These are phyloP conservation scores for Apodospora peruviana DNA, from an alignment of 495 filamentous ascomycete genomes.

Conservation along the genomic window DNA sequence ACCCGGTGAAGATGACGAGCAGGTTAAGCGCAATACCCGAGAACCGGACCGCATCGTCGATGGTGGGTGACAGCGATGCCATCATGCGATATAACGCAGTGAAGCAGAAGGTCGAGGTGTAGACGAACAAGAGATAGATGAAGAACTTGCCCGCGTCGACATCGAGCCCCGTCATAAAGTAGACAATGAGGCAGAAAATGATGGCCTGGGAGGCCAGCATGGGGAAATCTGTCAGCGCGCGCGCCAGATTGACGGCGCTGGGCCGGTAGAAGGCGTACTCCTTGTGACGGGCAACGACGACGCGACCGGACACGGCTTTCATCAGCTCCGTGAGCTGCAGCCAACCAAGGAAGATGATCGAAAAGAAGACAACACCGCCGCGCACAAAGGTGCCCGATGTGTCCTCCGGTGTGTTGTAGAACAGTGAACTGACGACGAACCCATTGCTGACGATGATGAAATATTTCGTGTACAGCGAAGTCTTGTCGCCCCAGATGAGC, in stretches of 20 bases:
- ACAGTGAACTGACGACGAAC: constrained; percentile 71
- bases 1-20: constrained; percentile 73
- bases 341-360: constrained; percentile 75
- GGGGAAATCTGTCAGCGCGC: constrained; percentile 71
- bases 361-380: constrained; percentile 60
- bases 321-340: constrained; percentile 74
- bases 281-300: constrained; percentile 78
- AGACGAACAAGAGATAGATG: constrained; percentile 58
- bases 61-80: constrained; percentile 55
- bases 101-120: constrained; percentile 54
- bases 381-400: constrained; percentile 48
- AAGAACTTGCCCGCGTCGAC: constrained; percentile 77
- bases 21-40: constrained; percentile 60
- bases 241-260: constrained; percentile 69
- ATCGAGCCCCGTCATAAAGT: constrained; percentile 68
- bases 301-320: constrained; percentile 60
- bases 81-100: constrained; percentile 69
- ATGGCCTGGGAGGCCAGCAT: constrained; percentile 63
- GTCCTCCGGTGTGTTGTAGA: constrained; percentile 63
- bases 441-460: constrained; percentile 55
- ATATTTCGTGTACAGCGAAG: constrained; percentile 56
- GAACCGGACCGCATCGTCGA: constrained; percentile 53
- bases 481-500: constrained; percentile 56
- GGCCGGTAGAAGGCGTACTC: constrained; percentile 81
- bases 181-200: constrained; percentile 70